A percentile compares a stretch with the other conserved stretches of the same genome.
These are phyloP conservation scores for Dioszegia hungarica DNA, from an alignment of 768 basidiomycete species.

Conservation along the genomic window DNA sequence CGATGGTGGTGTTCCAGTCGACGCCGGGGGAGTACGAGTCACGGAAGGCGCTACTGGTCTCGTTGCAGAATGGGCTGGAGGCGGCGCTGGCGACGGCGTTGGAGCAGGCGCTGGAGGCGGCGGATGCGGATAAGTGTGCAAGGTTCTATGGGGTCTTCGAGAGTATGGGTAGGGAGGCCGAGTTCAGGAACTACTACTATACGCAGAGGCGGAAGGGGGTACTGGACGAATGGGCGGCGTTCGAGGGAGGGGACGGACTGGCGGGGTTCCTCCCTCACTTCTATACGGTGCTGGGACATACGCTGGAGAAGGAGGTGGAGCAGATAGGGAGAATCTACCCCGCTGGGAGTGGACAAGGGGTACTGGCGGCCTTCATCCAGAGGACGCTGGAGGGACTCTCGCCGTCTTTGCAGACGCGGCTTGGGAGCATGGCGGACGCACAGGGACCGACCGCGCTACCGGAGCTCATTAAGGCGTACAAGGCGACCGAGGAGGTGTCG, in stretches of 20 bases:
- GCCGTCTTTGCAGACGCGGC: constrained; percentile 74
- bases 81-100: constrained; percentile 56
- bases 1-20: constrained; percentile 88
- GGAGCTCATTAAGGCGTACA: constrained; percentile 67
- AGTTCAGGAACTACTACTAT: constrained; percentile 92
- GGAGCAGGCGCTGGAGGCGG: constrained; percentile 74
- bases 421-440: constrained; percentile 64
- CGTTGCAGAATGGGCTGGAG: constrained; percentile 92
- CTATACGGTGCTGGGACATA: constrained; percentile 62
- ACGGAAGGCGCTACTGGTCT: constrained; percentile 77
- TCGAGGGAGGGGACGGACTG: constrained; percentile 50
- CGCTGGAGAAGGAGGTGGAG: constrained; percentile 66
- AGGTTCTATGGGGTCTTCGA: constrained; percentile 73
- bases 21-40: constrained; percentile 78
- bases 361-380: constrained; percentile 70
- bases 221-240: constrained; percentile 65
- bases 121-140: constrained; percentile 66
- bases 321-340: constrained; percentile 74
- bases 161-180: constrained; percentile 82
- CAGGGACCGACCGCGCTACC: constrained; percentile 62
- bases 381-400: constrained; percentile 72
- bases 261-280: constrained; percentile 68
- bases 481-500: constrained; percentile 78
- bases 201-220: constrained; percentile 67
- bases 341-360: constrained; percentile 71